These are phyloP conservation scores for Nyctanthes arbortristis DNA, from an alignment of 257 asterid species.

Conservation along the genomic window DNA sequence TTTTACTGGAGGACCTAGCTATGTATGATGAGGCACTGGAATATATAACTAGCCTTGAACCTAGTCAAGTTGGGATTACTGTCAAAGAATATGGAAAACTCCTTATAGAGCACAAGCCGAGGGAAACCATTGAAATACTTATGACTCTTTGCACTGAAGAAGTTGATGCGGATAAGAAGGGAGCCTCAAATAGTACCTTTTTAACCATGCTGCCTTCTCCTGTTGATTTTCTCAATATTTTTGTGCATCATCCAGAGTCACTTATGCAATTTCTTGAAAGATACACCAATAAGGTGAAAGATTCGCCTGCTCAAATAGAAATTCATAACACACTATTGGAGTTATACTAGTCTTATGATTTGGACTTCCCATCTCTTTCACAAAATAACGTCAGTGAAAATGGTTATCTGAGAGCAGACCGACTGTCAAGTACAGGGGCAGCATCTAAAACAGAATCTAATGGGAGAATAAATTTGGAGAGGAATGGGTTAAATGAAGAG, in stretches of 20 bases:
- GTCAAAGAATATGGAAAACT: constrained; percentile 91
- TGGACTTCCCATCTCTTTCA: constrained; percentile 81
- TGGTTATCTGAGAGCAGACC: constrained; percentile 37
- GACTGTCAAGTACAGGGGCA: constrained; percentile 29
- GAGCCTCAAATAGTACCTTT: constrained; percentile 51
- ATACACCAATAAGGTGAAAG: constrained; percentile 78
- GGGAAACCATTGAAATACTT: constrained; percentile 77
- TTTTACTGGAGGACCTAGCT: constrained; percentile 89
- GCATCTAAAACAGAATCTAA: constrained; percentile 42
- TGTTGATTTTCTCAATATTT: constrained; percentile 89
- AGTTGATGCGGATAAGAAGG: constrained; percentile 56
- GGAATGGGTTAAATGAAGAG: constrained; percentile 43
- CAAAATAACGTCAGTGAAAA: constrained; percentile 42
- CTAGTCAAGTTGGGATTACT: constrained; percentile 95
- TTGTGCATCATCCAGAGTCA: constrained; percentile 76
- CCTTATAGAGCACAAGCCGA: constrained; percentile 88
- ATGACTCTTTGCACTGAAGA: constrained; percentile 95
- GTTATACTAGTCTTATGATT: constrained; percentile 73
- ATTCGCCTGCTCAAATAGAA: constrained; percentile 97
- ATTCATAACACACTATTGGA: constrained; percentile 88
- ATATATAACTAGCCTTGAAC: constrained; percentile 84
- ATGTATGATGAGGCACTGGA: constrained; percentile 91
- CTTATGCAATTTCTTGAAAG: constrained; percentile 92
- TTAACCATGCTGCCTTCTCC: constrained; percentile 97
- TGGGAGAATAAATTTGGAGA: constrained; percentile 34